These are phyloP conservation scores for Fusarium palustre DNA, from an alignment of 2,329 filamentous ascomycete species.

Conservation along the genomic window DNA sequence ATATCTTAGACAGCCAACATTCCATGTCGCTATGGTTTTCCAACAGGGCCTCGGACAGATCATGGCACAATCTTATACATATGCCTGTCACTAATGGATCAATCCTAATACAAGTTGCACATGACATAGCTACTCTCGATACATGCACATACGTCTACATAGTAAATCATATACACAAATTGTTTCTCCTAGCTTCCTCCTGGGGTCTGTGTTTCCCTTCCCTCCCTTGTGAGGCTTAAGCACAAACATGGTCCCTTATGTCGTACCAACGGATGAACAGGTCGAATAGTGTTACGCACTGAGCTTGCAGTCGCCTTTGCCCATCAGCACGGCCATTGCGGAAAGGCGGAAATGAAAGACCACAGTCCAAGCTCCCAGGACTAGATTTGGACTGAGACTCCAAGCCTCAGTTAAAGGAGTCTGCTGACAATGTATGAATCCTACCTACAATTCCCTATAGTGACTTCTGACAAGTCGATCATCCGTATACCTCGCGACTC, in stretches of 20 bases:
- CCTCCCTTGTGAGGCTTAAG: slow-evolving; percentile 8
- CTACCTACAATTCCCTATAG: not conserved
- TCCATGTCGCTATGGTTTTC: slow-evolving; percentile 5
- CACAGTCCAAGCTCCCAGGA: slow-evolving; percentile 40
- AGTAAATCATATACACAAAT: slow-evolving; percentile 9
- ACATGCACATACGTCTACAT: slow-evolving; percentile 8
- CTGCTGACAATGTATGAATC: slow-evolving; percentile 29
- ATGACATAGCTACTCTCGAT: slow-evolving; percentile 3
- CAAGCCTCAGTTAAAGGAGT: slow-evolving; percentile 29
- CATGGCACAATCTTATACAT: slow-evolving; percentile 2
- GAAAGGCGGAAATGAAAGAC: slow-evolving; percentile 42
- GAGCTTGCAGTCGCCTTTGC: slow-evolving; percentile 26
- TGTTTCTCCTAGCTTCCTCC: slow-evolving; percentile 14
- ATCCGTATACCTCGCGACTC: slow-evolving; percentile 1
- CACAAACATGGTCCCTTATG: slow-evolving; percentile 25
- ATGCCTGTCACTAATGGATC: not conserved
- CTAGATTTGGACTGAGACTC: slow-evolving; percentile 11
- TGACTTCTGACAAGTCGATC: slow-evolving; percentile 5
- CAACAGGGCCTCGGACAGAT: not conserved
- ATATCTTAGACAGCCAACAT: not conserved
- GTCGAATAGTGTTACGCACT: slow-evolving; percentile 29
- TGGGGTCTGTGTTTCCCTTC: slow-evolving; percentile 25
- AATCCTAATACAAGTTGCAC: slow-evolving; percentile 2
- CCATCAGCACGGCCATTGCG: slow-evolving; percentile 34
- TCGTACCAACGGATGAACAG: slow-evolving; percentile 41